Conservation (phyloP, 2,329 filamentous ascomycete genomes). For the Curvularia lunata region DNA sequence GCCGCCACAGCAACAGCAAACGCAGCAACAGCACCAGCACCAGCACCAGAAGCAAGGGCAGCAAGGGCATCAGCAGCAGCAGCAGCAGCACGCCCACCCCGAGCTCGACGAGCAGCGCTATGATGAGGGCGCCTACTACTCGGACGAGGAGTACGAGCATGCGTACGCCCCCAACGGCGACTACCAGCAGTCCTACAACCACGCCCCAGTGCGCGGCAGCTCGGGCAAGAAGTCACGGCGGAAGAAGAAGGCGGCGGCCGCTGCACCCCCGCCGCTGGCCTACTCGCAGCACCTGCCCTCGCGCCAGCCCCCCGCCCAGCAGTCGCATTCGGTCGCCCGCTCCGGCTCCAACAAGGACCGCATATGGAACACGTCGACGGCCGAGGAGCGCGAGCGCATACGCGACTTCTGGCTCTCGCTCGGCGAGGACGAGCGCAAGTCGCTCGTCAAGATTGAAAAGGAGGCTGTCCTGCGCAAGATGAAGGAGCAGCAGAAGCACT, state of each 20-base stretch:
- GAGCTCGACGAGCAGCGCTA: constrained; percentile 52
- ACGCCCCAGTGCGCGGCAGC: constrained; percentile 26
- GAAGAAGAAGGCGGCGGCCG: constrained; percentile 64
- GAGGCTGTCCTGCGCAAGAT: constrained; percentile 98
- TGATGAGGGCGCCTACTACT: constrained; percentile 50
- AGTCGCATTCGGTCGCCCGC: constrained; percentile 54
- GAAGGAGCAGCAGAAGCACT: constrained; percentile 99
- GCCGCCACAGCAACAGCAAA: not conserved
- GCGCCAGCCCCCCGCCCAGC: constrained; percentile 52
- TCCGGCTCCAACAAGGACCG: constrained; percentile 69
- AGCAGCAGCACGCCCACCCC: constrained; percentile 51
- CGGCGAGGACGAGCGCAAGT: constrained; percentile 92
- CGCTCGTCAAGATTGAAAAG: constrained; percentile 96
- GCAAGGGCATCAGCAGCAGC: not conserved
- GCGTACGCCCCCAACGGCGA: constrained; percentile 43
- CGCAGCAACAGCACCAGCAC: constrained; percentile 32
- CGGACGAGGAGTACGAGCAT: constrained; percentile 48
- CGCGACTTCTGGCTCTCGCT: constrained; percentile 98
- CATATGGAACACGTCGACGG: constrained; percentile 96
- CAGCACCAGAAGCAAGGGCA: not conserved
- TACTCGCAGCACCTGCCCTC: constrained; percentile 39
- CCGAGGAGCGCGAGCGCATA: constrained; percentile 94
- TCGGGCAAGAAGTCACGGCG: constrained; percentile 66
- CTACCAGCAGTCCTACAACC: constrained; percentile 38
- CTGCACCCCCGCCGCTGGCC: constrained; percentile 38